Base-by-base conservation (phyloP, 2,329 filamentous ascomycete genomes). In the Hypoxylon sp. region DNA sequence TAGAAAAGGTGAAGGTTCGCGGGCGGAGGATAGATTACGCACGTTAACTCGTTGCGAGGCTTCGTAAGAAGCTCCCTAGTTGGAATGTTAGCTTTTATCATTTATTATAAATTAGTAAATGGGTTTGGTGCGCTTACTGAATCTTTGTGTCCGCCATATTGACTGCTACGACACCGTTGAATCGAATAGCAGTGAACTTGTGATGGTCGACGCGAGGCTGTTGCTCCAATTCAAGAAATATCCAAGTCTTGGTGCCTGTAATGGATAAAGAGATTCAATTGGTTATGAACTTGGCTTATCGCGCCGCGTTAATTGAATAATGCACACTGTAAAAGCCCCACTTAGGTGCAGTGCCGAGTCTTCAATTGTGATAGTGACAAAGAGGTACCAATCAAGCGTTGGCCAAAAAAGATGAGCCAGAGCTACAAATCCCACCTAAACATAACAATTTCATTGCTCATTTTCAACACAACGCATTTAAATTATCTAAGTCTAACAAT, bases 41-140 rank as follows among this genome's bases (percentile, higher is more conserved):
- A 97, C 94, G 94, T 97, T 83, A 97, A 91, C 80, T 98, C 94
- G 78, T 87, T 90, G 82, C 94, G 93, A 73, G 93, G 91, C 87
- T 97, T 97, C 81, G 88, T 91, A 73, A 97, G 89, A 77, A 97
- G 90, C 82, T 97, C 94, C 83, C 94, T 97, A 80, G 67, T 66
- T 14, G 55, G 46, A 24, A 52, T 17, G 73, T 82, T 77, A 83
- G 79, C 65, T 65, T 60, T 22, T 31, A 11, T 35, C 19, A 31
- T 47, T 37, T 22, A n/a, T 24, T 48, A 63, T 53, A 70, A 56
- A 39, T 22, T 22, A 3, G 29, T 14, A 19, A 42, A 11, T 11
- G 33, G 8, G 8, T 26, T 17, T 35, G 2, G 24, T 17, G 9
- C 44, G 44, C 88, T 73, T 82, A 93, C 91, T 92, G 90, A 63